Conservation (phyloP, 2,329 filamentous ascomycete species). For the Rhinocladiella mackenziei region DNA sequence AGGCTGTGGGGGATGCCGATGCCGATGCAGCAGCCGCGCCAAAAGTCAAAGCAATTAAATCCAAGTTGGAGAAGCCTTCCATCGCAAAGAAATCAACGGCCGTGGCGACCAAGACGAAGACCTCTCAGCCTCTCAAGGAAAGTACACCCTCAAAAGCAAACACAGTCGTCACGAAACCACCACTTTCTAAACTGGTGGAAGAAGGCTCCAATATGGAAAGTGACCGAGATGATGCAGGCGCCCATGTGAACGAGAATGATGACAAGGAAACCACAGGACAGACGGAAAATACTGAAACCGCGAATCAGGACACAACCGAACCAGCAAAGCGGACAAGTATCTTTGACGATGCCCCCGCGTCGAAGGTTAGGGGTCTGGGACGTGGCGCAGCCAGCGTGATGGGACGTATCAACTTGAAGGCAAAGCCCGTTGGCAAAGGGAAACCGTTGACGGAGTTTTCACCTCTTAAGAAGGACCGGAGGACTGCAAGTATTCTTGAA, state of each 20-base stretch:
- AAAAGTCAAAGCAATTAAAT: slow-evolving; percentile 8
- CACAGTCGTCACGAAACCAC: slow-evolving; percentile 25
- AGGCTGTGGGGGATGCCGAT: slow-evolving; percentile 15
- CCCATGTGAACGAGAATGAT: slow-evolving; percentile 3
- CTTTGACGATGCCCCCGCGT: slow-evolving; percentile 56
- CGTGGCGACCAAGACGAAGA: slow-evolving; percentile 9
- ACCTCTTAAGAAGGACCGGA: slow-evolving; percentile 66
- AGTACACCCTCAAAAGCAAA: slow-evolving; percentile 41
- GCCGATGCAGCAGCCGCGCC: neutral
- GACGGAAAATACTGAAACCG: slow-evolving; percentile 24
- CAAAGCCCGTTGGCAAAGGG: slow-evolving; percentile 19
- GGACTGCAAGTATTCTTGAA: slow-evolving; percentile 30
- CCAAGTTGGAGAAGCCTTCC: slow-evolving; percentile 13
- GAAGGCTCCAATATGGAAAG: slow-evolving; percentile 24
- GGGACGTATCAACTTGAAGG: slow-evolving; percentile 27
- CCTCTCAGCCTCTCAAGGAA: slow-evolving; percentile 34
- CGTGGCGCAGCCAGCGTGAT: slow-evolving; percentile 23
- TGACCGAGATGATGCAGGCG: slow-evolving; percentile 7
- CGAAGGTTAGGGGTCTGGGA: slow-evolving; percentile 33
- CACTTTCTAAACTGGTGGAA: slow-evolving; percentile 31
- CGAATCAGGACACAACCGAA: slow-evolving; percentile 29
- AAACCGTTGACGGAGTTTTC: slow-evolving; percentile 58
- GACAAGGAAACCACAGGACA: slow-evolving; percentile 18
- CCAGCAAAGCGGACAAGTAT: slow-evolving; percentile 54
- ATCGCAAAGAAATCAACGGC: slow-evolving; percentile 5